Evolutionary conservation across 345 rosid species (phyloP), one percentile per base, ranked within the genome.

Genomic region (Xanthoceras sorbifolium): DNA sequence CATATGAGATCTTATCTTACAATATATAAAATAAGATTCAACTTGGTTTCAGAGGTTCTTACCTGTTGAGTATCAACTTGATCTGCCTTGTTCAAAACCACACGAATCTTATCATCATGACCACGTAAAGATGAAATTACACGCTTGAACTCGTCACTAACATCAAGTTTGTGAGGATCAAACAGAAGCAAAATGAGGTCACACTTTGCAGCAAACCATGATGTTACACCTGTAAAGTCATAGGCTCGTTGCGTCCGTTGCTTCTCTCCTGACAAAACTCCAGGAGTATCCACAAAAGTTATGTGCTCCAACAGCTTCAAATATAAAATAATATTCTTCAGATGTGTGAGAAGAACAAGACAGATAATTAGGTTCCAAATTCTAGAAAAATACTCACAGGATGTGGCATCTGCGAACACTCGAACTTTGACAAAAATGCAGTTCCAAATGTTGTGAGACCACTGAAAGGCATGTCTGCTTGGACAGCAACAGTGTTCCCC

Each of bases 391-490:
- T 28, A 76, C 90, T 82, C 79, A 93, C 98, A 79, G 94, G 88
- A 78, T 96, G 99, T 73, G 97, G 97, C 97, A 96, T 91, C 85
- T 93, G 97, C 76, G 99, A 94, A 77, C 99, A 96, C 87, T 93
- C 92, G 85, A 93, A 93, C 87, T 93, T 92, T 5, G 93, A 96
- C 85, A 90, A 85, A 88, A 96, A 96, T 42, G 97, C 91, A 67
- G 97, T 91, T 80, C 98, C 99, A 85, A 93, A 96, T 75, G 87
- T 85, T 68, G 97, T 93, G 42, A 93, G 92, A 68, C 98, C 99
- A 83, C 84, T 87, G 82, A 90, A 96, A 65, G 99, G 97, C 98
- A 93, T 96, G 82, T 94, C 92, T 75, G 97, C 99, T 86, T 90
- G 97, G 77, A 92, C 97, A 34, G 99, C 98, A 77, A 92, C 78